Percentiles rank a stretch among this genome's conserved stretches.
phyloP scores from a whole-genome alignment of 2,329 filamentous ascomycete genomes.

The Amauroascus verrucosus region DNA sequence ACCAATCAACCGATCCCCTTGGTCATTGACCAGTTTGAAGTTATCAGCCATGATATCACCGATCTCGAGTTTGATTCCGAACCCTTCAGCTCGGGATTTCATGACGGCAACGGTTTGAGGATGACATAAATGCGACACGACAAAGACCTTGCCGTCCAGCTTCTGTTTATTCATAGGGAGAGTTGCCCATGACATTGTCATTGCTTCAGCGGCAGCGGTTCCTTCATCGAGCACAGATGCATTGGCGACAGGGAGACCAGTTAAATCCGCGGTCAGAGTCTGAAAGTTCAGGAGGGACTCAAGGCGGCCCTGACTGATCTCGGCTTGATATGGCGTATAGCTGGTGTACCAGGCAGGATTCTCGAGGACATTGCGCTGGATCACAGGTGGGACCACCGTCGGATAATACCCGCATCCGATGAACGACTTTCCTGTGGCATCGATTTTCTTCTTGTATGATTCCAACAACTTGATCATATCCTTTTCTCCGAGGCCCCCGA shows the following conservation, averaged over 20 bases:
- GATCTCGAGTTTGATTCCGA: constrained; percentile 68
- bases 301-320: constrained; percentile 89
- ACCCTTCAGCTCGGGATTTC: constrained; percentile 76
- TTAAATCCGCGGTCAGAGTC: constrained; percentile 81
- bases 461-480: constrained; percentile 35
- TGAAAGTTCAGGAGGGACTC: constrained; percentile 94
- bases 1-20: constrained; percentile 74
- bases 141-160: constrained; percentile 64
- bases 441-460: constrained; percentile 46
- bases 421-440: constrained; percentile 52
- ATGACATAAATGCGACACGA: constrained; percentile 74
- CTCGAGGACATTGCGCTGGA: constrained; percentile 85
- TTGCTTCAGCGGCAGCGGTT: constrained; percentile 86
- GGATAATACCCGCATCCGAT: constrained; percentile 84
- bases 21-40: constrained; percentile 55
- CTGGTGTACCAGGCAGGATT: constrained; percentile 96
- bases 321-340: constrained; percentile 93
- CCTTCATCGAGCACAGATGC: constrained; percentile 84
- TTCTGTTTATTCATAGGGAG: constrained; percentile 63
- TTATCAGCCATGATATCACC: constrained; percentile 60
- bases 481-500: constrained; percentile 39
- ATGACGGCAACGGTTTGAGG: constrained; percentile 79
- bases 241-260: constrained; percentile 77
- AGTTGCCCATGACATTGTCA: constrained; percentile 80
- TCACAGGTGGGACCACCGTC: constrained; percentile 77